Evolutionary conservation across 768 basidiomycete genomes (phyloP).

Genomic region (Leucogyrophana mollusca): DNA sequence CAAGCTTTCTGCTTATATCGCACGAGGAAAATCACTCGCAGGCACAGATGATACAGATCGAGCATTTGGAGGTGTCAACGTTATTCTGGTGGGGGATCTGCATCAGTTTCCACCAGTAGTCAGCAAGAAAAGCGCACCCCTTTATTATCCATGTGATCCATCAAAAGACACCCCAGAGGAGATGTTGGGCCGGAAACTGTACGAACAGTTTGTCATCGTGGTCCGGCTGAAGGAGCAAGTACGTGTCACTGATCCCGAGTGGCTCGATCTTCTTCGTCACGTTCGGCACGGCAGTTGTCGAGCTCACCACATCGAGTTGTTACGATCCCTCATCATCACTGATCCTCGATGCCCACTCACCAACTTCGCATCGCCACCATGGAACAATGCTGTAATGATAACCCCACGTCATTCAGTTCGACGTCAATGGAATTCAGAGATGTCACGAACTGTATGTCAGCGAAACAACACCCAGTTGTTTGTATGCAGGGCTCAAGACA

Average conservation of each 20-base stretch:
- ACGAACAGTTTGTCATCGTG: slow-evolving; percentile 30
- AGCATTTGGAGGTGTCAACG: slow-evolving; percentile 37
- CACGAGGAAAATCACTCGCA: slow-evolving; percentile 3
- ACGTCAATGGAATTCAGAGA: slow-evolving; percentile 32
- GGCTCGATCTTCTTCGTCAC: slow-evolving; percentile 29
- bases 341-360: slow-evolving; percentile 12
- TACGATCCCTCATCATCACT: slow-evolving; percentile 18
- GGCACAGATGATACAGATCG: slow-evolving; percentile 1
- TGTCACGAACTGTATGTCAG: slow-evolving; percentile 7
- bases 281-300: slow-evolving; percentile 26
- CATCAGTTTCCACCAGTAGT: slow-evolving; percentile 27
- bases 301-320: slow-evolving; percentile 25
- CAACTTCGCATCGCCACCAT: slow-evolving; percentile 25
- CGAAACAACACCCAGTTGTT: slow-evolving; percentile 25
- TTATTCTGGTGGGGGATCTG: slow-evolving; percentile 41
- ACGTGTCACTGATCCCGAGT: slow-evolving; percentile 26
- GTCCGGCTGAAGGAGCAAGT: slow-evolving; percentile 38
- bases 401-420: slow-evolving; percentile 38
- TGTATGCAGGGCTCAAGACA: slow-evolving; percentile 30
- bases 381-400: slow-evolving; percentile 33
- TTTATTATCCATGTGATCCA: slow-evolving; percentile 14
- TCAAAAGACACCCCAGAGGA: slow-evolving; percentile 3
- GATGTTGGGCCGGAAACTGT: slow-evolving; percentile 21
- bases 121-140: not conserved
- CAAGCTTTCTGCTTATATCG: slow-evolving; percentile 18